phyloP scores from a whole-genome alignment of 495 filamentous ascomycete species.

The Aspergillus baeticus region DNA sequence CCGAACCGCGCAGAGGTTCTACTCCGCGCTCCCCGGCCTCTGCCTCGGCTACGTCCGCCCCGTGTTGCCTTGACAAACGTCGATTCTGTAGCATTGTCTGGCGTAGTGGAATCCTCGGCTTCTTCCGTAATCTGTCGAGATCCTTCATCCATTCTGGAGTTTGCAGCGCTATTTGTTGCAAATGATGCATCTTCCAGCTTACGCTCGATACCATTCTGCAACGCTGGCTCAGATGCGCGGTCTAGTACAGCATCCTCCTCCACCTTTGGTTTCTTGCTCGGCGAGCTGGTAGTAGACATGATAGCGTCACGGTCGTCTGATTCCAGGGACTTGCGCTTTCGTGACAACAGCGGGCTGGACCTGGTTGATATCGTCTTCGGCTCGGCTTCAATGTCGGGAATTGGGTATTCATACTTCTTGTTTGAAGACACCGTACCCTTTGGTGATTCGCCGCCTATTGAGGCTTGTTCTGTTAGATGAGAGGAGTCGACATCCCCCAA shows the following conservation, averaged over 20 bases:
- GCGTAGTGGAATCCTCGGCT: conserved; percentile 16
- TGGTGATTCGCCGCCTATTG: conserved; percentile 7
- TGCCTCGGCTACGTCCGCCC: conserved; percentile 35
- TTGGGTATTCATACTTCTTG: not conserved
- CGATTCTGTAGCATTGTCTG: conserved; percentile 18
- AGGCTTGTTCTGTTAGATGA: not conserved
- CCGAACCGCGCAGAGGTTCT: conserved; percentile 27
- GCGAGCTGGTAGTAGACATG: conserved; percentile 12
- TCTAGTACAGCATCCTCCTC: conserved; percentile 30
- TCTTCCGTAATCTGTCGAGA: conserved; percentile 26
- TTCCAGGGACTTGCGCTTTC: conserved; percentile 35
- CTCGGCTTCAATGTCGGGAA: not conserved
- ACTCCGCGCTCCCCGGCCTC: conserved; percentile 37
- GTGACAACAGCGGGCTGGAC: conserved; percentile 13
- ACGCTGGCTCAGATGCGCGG: conserved; percentile 17
- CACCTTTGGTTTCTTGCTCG: conserved; percentile 32
- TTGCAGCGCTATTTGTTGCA: conserved; percentile 16
- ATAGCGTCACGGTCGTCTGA: conserved; percentile 21
- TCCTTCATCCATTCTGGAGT: conserved; percentile 16
- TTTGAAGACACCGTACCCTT: conserved; percentile 13
- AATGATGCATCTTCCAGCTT: conserved; percentile 19
- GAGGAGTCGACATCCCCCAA: conserved; percentile 1
- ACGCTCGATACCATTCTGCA: conserved; percentile 23
- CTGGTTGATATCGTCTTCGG: not conserved
- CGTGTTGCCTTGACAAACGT: conserved; percentile 30